Conservation (phyloP, 2,329 filamentous ascomycete species). For the Hymenoscyphus salicellus region DNA sequence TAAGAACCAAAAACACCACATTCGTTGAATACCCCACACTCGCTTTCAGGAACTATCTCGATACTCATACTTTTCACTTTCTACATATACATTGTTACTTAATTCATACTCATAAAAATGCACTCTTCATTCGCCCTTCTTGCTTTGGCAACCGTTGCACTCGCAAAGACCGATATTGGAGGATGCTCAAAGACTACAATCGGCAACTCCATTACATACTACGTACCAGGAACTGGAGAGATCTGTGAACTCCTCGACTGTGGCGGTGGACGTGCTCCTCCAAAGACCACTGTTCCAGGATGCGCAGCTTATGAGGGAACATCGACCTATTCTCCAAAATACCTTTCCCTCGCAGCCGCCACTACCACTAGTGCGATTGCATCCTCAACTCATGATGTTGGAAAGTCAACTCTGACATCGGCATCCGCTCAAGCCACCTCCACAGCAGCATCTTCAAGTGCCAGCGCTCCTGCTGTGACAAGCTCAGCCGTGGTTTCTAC, state of each 20-base stretch:
- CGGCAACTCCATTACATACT: slow-evolving; percentile 12
- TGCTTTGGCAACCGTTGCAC: slow-evolving; percentile 18
- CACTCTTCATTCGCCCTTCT: slow-evolving; percentile 16
- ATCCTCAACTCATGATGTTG: neutral
- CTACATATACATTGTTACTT: neutral
- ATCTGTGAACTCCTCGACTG: slow-evolving; percentile 25
- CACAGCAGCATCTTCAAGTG: neutral
- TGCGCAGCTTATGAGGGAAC: slow-evolving; percentile 25
- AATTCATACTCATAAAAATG: slow-evolving; percentile 15
- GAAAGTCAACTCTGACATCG: slow-evolving; percentile 4
- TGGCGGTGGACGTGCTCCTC: slow-evolving; percentile 24
- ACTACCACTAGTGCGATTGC: slow-evolving; percentile 7
- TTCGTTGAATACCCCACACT: neutral
- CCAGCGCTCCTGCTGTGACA: neutral
- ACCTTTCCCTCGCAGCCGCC: slow-evolving; percentile 6
- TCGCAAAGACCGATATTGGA: slow-evolving; percentile 16
- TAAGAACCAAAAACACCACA: neutral
- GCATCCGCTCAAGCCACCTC: neutral
- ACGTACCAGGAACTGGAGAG: slow-evolving; percentile 21
- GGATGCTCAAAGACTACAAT: slow-evolving; percentile 8
- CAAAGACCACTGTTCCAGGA: slow-evolving; percentile 23
- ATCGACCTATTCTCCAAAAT: slow-evolving; percentile 22
- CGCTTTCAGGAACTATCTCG: neutral
- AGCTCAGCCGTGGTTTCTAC: slow-evolving; percentile 4
- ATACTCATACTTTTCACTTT: neutral